These are phyloP conservation scores for Cladophialophora exuberans DNA, from an alignment of 2,329 filamentous ascomycete genomes.

Conservation along the genomic window DNA sequence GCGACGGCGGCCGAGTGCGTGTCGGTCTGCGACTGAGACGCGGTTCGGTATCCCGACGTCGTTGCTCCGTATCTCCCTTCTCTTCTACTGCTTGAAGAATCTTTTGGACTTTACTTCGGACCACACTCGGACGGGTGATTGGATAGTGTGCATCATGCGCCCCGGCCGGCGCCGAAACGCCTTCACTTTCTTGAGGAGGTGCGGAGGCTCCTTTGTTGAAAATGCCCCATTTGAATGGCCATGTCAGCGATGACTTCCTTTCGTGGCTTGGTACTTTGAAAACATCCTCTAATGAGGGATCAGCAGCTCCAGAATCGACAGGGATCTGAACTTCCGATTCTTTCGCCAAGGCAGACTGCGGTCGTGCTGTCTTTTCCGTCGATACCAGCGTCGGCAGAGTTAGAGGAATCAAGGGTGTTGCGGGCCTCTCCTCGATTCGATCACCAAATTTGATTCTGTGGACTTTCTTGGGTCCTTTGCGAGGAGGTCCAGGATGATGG, in stretches of 20 bases:
- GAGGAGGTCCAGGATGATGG: not conserved
- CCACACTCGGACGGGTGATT: constrained; percentile 19
- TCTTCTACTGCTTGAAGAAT: constrained; percentile 26
- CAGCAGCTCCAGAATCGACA: not conserved
- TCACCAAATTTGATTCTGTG: constrained; percentile 25
- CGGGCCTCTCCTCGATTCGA: constrained; percentile 23
- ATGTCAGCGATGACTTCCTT: constrained; percentile 20
- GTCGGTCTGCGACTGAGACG: constrained; percentile 19
- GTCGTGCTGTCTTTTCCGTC: constrained; percentile 12
- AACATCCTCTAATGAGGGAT: not conserved
- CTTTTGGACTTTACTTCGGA: constrained; percentile 28
- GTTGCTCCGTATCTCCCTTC: constrained; percentile 23
- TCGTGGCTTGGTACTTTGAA: not conserved
- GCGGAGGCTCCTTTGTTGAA: constrained; percentile 23
- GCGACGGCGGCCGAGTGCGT: constrained; percentile 10
- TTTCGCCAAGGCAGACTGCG: not conserved
- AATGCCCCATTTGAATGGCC: constrained; percentile 28
- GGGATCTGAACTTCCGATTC: not conserved
- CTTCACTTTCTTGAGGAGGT: constrained; percentile 17
- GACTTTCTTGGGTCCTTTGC: constrained; percentile 12
- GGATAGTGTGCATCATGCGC: constrained; percentile 16
- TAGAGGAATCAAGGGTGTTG: constrained; percentile 28
- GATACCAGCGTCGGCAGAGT: constrained; percentile 25
- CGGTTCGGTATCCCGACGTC: constrained; percentile 15
- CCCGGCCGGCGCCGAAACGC: constrained; percentile 1